phyloP scores from a whole-genome alignment of 129 eudicot genomes.

The Rutidosis leptorrhynchoides region DNA sequence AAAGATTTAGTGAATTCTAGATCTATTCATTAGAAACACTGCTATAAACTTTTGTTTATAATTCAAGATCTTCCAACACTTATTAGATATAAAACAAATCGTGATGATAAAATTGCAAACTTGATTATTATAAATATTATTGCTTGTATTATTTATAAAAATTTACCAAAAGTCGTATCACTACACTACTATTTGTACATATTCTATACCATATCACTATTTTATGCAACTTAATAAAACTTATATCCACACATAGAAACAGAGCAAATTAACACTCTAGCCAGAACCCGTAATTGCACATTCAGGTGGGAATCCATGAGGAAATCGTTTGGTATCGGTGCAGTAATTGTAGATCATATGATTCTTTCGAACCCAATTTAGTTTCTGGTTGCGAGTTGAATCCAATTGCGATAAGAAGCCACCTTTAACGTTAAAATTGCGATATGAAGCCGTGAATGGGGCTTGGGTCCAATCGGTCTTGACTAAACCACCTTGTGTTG shows the following conservation, averaged over 20 bases:
- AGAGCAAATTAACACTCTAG: not conserved
- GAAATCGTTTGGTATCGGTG: constrained; percentile 22
- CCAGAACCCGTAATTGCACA: not conserved
- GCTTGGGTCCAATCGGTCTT: constrained; percentile 60
- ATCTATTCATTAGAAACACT: no score
- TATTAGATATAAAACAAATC: no score
- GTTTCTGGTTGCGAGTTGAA: not conserved
- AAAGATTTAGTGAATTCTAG: no score
- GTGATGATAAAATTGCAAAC: not conserved
- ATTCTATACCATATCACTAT: no score
- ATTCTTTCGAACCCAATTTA: constrained; percentile 19
- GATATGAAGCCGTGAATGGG: constrained; percentile 44
- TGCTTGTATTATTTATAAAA: no score
- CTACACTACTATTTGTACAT: not conserved
- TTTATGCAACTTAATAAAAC: no score
- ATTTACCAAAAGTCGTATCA: no score
- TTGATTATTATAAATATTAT: no score
- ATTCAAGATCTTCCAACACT: no score
- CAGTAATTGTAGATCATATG: constrained; percentile 32
- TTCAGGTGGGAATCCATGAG: constrained; percentile 15
- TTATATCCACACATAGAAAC: no score
- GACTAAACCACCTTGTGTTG: constrained; percentile 56
- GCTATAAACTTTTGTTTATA: no score
- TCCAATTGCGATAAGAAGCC: not conserved
- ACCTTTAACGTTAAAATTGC: constrained; percentile 32